Conservation (phyloP, 2,329 filamentous ascomycete species). For the Aspergillus candidus region DNA sequence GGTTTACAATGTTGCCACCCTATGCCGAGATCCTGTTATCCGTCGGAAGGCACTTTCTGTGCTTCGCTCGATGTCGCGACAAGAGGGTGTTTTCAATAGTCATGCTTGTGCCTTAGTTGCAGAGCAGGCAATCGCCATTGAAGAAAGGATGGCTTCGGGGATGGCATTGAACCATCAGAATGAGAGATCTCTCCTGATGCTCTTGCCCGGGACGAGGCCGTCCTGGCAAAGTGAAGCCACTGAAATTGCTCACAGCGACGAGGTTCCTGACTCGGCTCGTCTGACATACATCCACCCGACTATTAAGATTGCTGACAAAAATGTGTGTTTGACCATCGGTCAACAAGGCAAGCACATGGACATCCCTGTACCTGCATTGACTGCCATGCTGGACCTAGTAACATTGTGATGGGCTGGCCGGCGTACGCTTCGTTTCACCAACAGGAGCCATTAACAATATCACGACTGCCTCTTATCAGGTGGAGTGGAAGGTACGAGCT, state of each 20-base stretch:
- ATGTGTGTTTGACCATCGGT: conserved; percentile 4
- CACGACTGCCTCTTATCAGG: no score
- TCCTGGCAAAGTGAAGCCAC: neutral
- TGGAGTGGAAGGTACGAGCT: no score
- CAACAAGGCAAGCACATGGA: neutral
- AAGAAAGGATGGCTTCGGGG: conserved; percentile 10
- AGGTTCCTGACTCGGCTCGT: conserved; percentile 5
- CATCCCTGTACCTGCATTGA: conserved; percentile 2
- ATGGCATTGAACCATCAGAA: neutral
- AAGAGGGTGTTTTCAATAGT: conserved; percentile 21
- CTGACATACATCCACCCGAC: conserved; percentile 4
- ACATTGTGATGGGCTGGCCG: neutral
- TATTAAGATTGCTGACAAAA: conserved; percentile 1
- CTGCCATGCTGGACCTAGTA: conserved; percentile 3
- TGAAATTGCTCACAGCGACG: neutral
- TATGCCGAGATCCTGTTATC: conserved; percentile 25
- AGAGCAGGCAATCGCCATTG: conserved; percentile 18
- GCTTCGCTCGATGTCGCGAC: conserved; percentile 15
- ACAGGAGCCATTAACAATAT: no score
- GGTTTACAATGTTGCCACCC: conserved; percentile 21
- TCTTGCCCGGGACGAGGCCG: neutral
- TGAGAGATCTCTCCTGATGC: neutral
- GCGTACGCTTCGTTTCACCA: neutral
- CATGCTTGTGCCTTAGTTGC: conserved; percentile 15
- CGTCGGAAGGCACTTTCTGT: conserved; percentile 22